Conservation (phyloP, 805 yeast species). For the Kodamaea sagamina region DNA sequence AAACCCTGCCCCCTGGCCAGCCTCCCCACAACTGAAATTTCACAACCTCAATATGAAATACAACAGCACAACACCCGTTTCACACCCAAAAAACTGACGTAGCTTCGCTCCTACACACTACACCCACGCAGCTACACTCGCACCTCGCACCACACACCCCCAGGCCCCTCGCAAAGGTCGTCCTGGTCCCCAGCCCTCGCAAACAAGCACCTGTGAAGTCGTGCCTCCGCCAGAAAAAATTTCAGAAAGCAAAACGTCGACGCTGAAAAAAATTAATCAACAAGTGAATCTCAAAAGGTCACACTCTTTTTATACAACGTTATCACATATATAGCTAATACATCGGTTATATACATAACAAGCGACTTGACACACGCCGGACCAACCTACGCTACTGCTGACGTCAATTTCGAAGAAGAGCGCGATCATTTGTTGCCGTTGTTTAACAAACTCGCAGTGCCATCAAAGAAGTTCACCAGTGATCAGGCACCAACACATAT, state of each 20-base stretch:
- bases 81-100: no score
- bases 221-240: slow-evolving; percentile 9
- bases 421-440: slow-evolving; percentile 8
- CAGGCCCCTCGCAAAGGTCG: no score
- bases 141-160: no score
- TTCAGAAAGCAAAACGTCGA: slow-evolving; percentile 8
- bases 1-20: no score
- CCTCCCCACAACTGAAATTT: no score
- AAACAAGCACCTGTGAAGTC: not conserved
- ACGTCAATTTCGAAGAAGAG: slow-evolving; percentile 10
- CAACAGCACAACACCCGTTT: no score
- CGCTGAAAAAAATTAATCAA: slow-evolving; percentile 10
- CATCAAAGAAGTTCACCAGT: slow-evolving; percentile 3
- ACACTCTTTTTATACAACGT: slow-evolving; percentile 6
- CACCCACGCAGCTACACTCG: not conserved
- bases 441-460: slow-evolving; percentile 8
- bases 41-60: no score
- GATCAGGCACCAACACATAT: slow-evolving; percentile 6
- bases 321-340: slow-evolving; percentile 9
- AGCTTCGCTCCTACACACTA: not conserved
- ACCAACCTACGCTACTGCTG: not conserved
- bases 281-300: slow-evolving; percentile 4
- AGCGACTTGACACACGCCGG: not conserved
- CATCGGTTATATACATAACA: slow-evolving; percentile 9
- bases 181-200: not conserved